Conservation (phyloP, 176 grass and related monocot genomes). For the Pontederia paniculata region DNA sequence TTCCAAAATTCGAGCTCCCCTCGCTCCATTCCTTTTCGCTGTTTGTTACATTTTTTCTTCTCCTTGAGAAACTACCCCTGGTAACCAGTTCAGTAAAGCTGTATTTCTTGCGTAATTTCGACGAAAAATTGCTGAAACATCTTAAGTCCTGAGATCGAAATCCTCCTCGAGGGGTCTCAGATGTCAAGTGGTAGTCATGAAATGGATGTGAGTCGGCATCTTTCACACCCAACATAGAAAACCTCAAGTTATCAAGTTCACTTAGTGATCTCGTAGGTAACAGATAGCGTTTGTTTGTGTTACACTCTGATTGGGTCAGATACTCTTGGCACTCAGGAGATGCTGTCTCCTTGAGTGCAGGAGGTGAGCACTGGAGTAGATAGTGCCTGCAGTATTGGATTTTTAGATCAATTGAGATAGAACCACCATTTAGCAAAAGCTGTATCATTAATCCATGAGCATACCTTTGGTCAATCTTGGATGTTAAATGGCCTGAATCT, state of each 20-base stretch:
- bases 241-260: slow-evolving; percentile 43
- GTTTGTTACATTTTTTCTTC: slow-evolving; percentile 38
- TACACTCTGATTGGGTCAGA: slow-evolving; percentile 1
- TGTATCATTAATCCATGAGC: slow-evolving; percentile 2
- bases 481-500: slow-evolving; percentile 44
- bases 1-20: slow-evolving; percentile 41
- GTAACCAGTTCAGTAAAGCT: slow-evolving; percentile 47
- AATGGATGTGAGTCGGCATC: slow-evolving; percentile 23
- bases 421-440: background rate
- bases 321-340: slow-evolving; percentile 41
- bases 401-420: background rate
- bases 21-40: slow-evolving; percentile 69
- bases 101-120: slow-evolving; percentile 51
- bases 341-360: slow-evolving; percentile 44
- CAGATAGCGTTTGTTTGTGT: slow-evolving; percentile 30
- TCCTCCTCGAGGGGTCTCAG: slow-evolving; percentile 30
- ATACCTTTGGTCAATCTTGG: slow-evolving; percentile 64
- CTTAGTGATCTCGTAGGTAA: slow-evolving; percentile 44
- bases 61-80: slow-evolving; percentile 60
- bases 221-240: slow-evolving; percentile 49
- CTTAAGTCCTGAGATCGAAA: slow-evolving; percentile 48
- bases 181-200: slow-evolving; percentile 29
- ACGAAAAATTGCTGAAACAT: slow-evolving; percentile 89
- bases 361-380: slow-evolving; percentile 44
- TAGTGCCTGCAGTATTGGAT: slow-evolving; percentile 25